Percentiles rank a stretch among this genome's conserved stretches.
phyloP scores from a whole-genome alignment of 2,329 filamentous ascomycete genomes.

The Pseudocercospora crystallina region DNA sequence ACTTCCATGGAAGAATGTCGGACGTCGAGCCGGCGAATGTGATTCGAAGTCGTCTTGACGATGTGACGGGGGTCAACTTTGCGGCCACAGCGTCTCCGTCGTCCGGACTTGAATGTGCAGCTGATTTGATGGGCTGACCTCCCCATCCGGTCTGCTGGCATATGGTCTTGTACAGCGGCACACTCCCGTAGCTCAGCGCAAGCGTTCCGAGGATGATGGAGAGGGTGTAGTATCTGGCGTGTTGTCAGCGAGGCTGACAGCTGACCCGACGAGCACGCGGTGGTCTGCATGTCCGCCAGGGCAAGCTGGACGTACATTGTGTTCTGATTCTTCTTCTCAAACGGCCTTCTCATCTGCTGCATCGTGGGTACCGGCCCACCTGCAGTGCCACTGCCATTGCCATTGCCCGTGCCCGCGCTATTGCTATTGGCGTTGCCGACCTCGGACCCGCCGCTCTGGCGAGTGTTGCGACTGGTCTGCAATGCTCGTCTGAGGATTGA shows the following conservation, averaged over 20 bases:
- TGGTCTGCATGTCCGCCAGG: slow-evolving; percentile 1
- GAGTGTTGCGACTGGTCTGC: slow-evolving; percentile 26
- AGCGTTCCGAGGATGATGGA: slow-evolving; percentile 78
- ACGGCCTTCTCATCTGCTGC: slow-evolving; percentile 64
- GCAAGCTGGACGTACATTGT: slow-evolving; percentile 52
- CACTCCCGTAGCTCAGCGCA: slow-evolving; percentile 77
- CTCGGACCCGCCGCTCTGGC: slow-evolving; percentile 15
- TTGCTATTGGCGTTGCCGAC: not conserved
- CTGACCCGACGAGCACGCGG: slow-evolving; percentile 10
- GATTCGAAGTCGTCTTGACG: slow-evolving; percentile 82
- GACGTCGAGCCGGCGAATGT: slow-evolving; percentile 96
- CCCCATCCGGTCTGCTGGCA: slow-evolving; percentile 88
- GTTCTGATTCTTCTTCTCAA: slow-evolving; percentile 66
- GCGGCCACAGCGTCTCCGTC: slow-evolving; percentile 54
- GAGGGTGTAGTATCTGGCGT: slow-evolving; percentile 66
- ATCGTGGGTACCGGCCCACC: slow-evolving; percentile 52
- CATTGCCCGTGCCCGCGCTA: no score
- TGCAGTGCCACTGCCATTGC: no score
- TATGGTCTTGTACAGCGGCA: slow-evolving; percentile 88
- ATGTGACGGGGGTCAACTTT: slow-evolving; percentile 76
- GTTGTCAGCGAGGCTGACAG: not conserved
- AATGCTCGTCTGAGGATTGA: slow-evolving; percentile 21
- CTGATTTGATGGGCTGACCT: slow-evolving; percentile 83
- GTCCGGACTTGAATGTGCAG: slow-evolving; percentile 73
- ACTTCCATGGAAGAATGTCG: slow-evolving; percentile 95